Percentiles rank a stretch among this genome's conserved stretches.
These are phyloP conservation scores for Retiboletus flavoniger DNA, from an alignment of 1,284 basidiomycete species.

Conservation along the genomic window DNA sequence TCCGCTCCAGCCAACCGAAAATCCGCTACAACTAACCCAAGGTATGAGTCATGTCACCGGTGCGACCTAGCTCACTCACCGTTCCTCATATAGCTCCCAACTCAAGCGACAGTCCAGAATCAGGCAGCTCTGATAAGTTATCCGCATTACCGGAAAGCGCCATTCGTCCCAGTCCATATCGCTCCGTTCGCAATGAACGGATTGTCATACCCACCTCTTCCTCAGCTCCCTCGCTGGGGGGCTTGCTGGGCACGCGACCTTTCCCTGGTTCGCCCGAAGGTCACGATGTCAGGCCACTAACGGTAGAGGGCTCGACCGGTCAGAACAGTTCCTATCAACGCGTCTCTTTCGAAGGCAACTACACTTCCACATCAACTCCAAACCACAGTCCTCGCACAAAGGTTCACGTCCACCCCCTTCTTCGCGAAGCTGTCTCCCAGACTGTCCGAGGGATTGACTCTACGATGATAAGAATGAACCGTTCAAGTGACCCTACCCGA, in stretches of 20 bases:
- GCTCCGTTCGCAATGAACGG: constrained; percentile 15
- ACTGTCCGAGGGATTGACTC: constrained; percentile 16
- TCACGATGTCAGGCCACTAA: constrained; percentile 19
- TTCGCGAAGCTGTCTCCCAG: constrained; percentile 18
- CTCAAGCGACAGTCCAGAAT: constrained; percentile 22
- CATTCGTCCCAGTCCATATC: constrained; percentile 31
- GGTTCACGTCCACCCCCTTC: constrained; percentile 21
- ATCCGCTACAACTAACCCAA: constrained; percentile 1
- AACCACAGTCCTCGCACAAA: constrained; percentile 34
- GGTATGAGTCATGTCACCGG: constrained; percentile 7
- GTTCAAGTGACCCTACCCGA: constrained; percentile 12
- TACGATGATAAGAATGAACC: constrained; percentile 12
- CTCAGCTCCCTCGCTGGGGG: constrained; percentile 30
- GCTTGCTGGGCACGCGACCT: constrained; percentile 20
- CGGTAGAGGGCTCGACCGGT: constrained; percentile 32
- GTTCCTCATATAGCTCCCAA: constrained; percentile 5
- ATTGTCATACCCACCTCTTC: constrained; percentile 27
- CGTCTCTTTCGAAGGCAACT: constrained; percentile 44
- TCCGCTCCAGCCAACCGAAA: constrained; percentile 4
- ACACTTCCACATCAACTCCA: constrained; percentile 30
- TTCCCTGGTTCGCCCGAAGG: constrained; percentile 18
- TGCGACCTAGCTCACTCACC: not conserved
- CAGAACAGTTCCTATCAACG: constrained; percentile 37
- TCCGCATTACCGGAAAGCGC: constrained; percentile 38
- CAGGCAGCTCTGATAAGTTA: constrained; percentile 41